phyloP scores from a whole-genome alignment of 306 rosid genomes.

The Parietaria judaica region DNA sequence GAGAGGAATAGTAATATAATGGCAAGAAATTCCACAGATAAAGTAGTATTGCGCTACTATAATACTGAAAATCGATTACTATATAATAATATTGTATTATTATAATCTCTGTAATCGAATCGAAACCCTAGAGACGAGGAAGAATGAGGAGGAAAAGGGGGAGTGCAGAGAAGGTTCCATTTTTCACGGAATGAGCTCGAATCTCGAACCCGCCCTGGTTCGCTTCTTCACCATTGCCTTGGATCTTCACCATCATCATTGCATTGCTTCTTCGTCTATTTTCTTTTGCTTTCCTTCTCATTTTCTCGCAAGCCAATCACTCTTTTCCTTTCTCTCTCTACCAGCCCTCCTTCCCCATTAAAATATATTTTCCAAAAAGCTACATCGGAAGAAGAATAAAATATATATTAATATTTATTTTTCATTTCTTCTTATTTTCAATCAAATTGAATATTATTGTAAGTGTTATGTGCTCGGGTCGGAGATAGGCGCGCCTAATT shows the following conservation, averaged over 20 bases:
- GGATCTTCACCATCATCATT: too few species aligned
- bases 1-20: background rate
- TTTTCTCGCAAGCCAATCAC: background rate
- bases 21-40: background rate
- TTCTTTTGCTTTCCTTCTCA: background rate
- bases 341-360: background rate
- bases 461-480: too few species aligned
- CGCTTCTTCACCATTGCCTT: constrained; percentile 1
- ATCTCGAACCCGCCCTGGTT: constrained; percentile 38
- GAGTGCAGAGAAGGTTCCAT: constrained; percentile 73
- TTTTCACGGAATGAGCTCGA: constrained; percentile 65
- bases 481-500: too few species aligned
- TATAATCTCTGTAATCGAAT: background rate
- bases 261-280: background rate
- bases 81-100: background rate
- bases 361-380: background rate
- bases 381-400: too few species aligned
- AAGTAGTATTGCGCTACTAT: background rate
- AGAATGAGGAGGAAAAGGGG: constrained; percentile 62
- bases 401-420: too few species aligned
- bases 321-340: background rate
- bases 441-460: too few species aligned
- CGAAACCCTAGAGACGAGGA: constrained; percentile 41
- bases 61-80: background rate
- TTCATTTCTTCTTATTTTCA: too few species aligned